Evolutionary conservation across 2,329 filamentous ascomycete genomes (phyloP).

Genomic region (Thermothelomyces thermophilus): DNA sequence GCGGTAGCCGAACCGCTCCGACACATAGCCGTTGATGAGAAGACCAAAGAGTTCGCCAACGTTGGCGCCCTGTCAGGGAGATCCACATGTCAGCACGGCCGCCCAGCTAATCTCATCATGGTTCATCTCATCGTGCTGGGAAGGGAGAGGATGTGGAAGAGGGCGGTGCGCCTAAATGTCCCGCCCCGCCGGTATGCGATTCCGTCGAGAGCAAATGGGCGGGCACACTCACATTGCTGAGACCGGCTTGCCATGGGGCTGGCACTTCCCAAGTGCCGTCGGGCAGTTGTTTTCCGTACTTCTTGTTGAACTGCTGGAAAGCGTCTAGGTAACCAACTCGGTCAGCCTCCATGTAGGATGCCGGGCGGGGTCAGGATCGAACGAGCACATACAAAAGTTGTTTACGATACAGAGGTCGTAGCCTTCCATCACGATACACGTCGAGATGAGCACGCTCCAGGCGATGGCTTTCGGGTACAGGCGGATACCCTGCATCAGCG

Average conservation of each 20-base stretch:
- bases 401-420: constrained; percentile 77
- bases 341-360: not conserved
- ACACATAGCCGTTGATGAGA: constrained; percentile 57
- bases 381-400: constrained; percentile 58
- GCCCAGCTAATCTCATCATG: not conserved
- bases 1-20: constrained; percentile 62
- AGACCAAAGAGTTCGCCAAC: constrained; percentile 62
- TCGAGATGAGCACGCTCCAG: constrained; percentile 83
- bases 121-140: not conserved
- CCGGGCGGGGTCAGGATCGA: not conserved
- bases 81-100: constrained; percentile 7
- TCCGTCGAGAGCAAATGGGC: not conserved
- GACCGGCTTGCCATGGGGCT: constrained; percentile 55
- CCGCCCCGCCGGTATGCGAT: not conserved
- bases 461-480: constrained; percentile 81
- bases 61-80: constrained; percentile 39
- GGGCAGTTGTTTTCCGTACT: constrained; percentile 45
- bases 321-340: constrained; percentile 34
- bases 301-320: constrained; percentile 51
- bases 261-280: constrained; percentile 50
- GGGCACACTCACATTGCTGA: constrained; percentile 41
- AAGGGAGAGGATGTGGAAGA: not conserved
- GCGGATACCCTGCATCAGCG: constrained; percentile 65
- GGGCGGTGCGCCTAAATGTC: not conserved
- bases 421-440: constrained; percentile 86